Percentiles rank a stretch among this genome's conserved stretches.
These are phyloP conservation scores for Diaporthe sp. DNA, from an alignment of 2,329 filamentous ascomycete genomes.

Conservation along the genomic window DNA sequence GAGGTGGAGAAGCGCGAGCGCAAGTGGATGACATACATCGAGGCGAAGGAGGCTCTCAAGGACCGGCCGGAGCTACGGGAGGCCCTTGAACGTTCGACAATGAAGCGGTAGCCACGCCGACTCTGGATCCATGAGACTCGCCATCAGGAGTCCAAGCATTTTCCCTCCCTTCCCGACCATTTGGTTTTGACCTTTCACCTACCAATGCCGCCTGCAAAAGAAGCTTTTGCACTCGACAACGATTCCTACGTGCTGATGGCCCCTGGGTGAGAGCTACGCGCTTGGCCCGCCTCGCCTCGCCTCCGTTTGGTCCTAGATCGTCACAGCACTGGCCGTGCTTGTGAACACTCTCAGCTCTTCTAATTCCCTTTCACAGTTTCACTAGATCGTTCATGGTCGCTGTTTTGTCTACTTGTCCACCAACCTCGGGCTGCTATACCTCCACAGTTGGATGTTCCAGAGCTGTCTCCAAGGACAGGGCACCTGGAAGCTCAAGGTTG, in stretches of 20 bases:
- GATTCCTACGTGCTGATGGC: background rate
- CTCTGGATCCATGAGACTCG: background rate
- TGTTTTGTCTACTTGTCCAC: background rate
- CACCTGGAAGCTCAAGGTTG: conserved; percentile 10
- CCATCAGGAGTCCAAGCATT: background rate
- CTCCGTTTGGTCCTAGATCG: conserved; percentile 6
- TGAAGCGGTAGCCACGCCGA: conserved; percentile 63
- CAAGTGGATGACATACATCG: conserved; percentile 88
- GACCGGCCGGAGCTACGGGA: conserved; percentile 89
- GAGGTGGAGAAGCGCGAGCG: conserved; percentile 93
- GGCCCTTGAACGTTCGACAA: conserved; percentile 85
- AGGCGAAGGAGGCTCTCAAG: conserved; percentile 84
- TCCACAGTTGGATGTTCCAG: conserved; percentile 26
- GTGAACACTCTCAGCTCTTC: conserved; percentile 19
- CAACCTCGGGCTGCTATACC: conserved; percentile 7
- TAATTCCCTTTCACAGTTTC: conserved; percentile 24
- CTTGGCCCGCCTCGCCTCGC: conserved; percentile 25
- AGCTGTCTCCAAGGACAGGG: background rate
- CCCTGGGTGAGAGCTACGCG: background rate
- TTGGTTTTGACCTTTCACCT: conserved; percentile 1
- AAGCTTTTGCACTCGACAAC: conserved; percentile 26
- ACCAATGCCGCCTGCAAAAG: conserved; percentile 25
- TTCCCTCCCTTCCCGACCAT: conserved; percentile 10
- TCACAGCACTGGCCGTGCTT: conserved; percentile 18
- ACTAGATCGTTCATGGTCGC: conserved; percentile 22